Percentiles rank a stretch among this genome's conserved stretches.
These are phyloP conservation scores for Phytophthora uliginosa DNA, from an alignment of 352 stramenopile species.

Conservation along the genomic window DNA sequence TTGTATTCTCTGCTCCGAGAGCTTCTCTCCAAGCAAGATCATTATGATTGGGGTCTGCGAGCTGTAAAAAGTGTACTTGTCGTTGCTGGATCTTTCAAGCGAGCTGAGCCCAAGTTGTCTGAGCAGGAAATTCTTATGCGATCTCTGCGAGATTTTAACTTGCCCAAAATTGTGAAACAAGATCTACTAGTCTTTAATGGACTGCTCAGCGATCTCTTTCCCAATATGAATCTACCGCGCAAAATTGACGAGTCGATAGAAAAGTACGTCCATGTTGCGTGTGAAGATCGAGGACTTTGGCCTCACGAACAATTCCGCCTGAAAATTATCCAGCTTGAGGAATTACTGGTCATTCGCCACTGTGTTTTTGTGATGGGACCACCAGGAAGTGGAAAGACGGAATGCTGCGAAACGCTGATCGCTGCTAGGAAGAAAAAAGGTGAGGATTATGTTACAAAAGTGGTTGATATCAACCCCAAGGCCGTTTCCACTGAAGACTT, in stretches of 20 bases:
- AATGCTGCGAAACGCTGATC: conserved; percentile 94
- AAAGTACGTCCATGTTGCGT: conserved; percentile 92
- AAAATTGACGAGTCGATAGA: conserved; percentile 94
- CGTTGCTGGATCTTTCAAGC: conserved; percentile 94
- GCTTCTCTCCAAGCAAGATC: conserved; percentile 95
- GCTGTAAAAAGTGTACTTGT: conserved; percentile 96
- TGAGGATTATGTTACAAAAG: conserved; percentile 70
- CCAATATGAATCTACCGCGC: conserved; percentile 85
- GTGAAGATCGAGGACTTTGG: conserved; percentile 88
- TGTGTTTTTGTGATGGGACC: conserved; percentile 97
- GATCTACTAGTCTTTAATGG: conserved; percentile 96
- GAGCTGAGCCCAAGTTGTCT: conserved; percentile 91
- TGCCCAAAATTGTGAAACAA: conserved; percentile 96
- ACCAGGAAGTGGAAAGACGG: conserved; percentile 93
- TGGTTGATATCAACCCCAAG: conserved; percentile 96
- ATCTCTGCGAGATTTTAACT: conserved; percentile 97
- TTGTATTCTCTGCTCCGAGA: conserved; percentile 95
- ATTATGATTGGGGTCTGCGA: conserved; percentile 97
- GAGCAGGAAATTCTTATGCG: conserved; percentile 96
- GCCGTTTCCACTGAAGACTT: conserved; percentile 96
- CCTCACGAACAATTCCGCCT: conserved; percentile 94
- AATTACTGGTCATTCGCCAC: conserved; percentile 95
- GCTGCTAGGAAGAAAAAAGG: conserved; percentile 82
- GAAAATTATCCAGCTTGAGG: conserved; percentile 97
- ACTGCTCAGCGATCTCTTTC: conserved; percentile 95